Evolutionary conservation across 345 rosid species (phyloP), one percentile per base, ranked within the genome.

Genomic region (Xanthoceras sorbifolium): DNA sequence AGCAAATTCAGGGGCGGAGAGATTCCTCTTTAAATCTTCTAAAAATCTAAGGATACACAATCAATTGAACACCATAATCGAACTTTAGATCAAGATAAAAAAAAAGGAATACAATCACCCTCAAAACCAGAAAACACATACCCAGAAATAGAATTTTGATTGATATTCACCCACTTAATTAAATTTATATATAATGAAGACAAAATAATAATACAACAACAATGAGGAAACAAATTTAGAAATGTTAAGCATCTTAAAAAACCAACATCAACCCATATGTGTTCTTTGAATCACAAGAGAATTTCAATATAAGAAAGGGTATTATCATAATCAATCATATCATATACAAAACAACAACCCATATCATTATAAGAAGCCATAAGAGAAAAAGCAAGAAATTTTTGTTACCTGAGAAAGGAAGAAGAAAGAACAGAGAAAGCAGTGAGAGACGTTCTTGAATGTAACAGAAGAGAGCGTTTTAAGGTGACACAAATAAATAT

Each of bases 391-490:
- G 23, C 4, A 55, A 46, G 38, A 38, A 23, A 10, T 42, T 68
- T 46, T n/a, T n/a, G n/a, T n/a, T 77, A 80, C 79, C 76, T 62
- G 62, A 42, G 46, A 42, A 42, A 42, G 46, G 46, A 36, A 50
- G 46, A 71, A 61, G 78, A 77, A 46, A 76, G 48, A 32, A 25
- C 68, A 69, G 69, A 52, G 72, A 72, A 54, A 65, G 65, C 62
- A n/a, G 46, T 50, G 34, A 59, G n/a, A 38, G 57, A 34, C 7
- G 55, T 15, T 50, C 55, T 50, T 17, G 69, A 46, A 36, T 34
- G 29, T 34, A 20, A 67, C 60, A 26, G 31, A 28, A 68, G 54
- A 32, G 48, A 71, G 61, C 20, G 48, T 29, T 62, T 75, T 46
- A 5, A 68, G 69, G 78, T 29, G 44, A 64, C 75, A 36, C 22